These are phyloP conservation scores for Myxozyma kluyveri DNA, from an alignment of 805 yeast genomes.

Conservation along the genomic window DNA sequence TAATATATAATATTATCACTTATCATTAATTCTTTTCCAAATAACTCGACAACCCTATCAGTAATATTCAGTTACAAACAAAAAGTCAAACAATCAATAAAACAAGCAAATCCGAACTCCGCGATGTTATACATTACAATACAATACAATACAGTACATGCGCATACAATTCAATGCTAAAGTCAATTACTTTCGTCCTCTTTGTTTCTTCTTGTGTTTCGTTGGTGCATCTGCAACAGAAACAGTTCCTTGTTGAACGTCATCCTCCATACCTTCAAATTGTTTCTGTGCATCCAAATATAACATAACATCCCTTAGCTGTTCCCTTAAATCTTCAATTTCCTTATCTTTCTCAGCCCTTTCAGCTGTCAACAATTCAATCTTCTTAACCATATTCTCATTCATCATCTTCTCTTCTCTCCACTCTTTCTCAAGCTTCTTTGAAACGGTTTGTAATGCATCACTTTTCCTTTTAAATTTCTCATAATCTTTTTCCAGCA, in stretches of 20 bases:
- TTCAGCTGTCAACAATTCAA: slow-evolving; percentile 40
- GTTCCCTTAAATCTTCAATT: slow-evolving; percentile 38
- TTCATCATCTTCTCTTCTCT: slow-evolving; percentile 50
- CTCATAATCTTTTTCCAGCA: slow-evolving; percentile 21
- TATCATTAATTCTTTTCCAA: background rate
- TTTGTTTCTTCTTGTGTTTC: slow-evolving; percentile 18
- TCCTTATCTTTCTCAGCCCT: slow-evolving; percentile 28
- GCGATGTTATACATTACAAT: too few species aligned
- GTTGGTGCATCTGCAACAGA: slow-evolving; percentile 40
- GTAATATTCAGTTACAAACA: too few species aligned
- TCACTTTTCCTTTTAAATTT: slow-evolving; percentile 23
- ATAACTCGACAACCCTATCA: background rate
- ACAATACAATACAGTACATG: too few species aligned
- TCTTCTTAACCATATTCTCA: slow-evolving; percentile 43
- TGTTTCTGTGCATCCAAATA: slow-evolving; percentile 70
- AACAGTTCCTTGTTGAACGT: slow-evolving; percentile 67
- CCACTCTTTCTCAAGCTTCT: slow-evolving; percentile 40
- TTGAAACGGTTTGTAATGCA: slow-evolving; percentile 31
- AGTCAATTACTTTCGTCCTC: too few species aligned
- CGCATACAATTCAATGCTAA: too few species aligned
- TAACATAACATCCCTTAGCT: slow-evolving; percentile 66
- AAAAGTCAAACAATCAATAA: too few species aligned
- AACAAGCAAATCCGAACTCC: too few species aligned
- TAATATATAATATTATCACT: background rate
- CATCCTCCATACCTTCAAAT: slow-evolving; percentile 67